Evolutionary conservation across 805 yeast genomes (phyloP).

Genomic region (Komagataella pseudopastoris): DNA sequence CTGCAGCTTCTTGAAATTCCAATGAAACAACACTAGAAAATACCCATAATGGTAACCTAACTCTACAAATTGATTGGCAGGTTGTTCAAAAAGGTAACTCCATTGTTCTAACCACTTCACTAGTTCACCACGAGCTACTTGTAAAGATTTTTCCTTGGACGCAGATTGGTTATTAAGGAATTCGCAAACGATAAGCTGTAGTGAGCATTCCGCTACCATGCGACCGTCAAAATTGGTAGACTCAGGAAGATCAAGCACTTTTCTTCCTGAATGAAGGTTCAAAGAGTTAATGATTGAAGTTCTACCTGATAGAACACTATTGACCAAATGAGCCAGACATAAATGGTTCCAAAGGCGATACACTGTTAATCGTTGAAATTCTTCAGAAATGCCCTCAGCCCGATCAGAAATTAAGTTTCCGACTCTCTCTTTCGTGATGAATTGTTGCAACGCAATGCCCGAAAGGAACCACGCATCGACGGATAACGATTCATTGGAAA

Average conservation of each 20-base stretch:
- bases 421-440: slow-evolving; percentile 35
- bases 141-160: slow-evolving; percentile 13
- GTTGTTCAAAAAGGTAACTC: slow-evolving; percentile 56
- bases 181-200: slow-evolving; percentile 44
- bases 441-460: slow-evolving; percentile 51
- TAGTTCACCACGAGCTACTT: slow-evolving; percentile 32
- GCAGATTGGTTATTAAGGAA: slow-evolving; percentile 28
- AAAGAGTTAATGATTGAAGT: slow-evolving; percentile 45
- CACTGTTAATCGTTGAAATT: slow-evolving; percentile 37
- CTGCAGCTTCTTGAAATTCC: slow-evolving; percentile 10
- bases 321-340: slow-evolving; percentile 51
- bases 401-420: slow-evolving; percentile 20
- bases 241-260: slow-evolving; percentile 37
- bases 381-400: slow-evolving; percentile 18
- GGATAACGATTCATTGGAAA: slow-evolving; percentile 36
- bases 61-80: slow-evolving; percentile 63
- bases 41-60: slow-evolving; percentile 53
- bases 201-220: slow-evolving; percentile 62
- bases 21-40: slow-evolving; percentile 33
- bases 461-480: slow-evolving; percentile 65
- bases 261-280: slow-evolving; percentile 37
- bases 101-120: slow-evolving; percentile 53
- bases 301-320: slow-evolving; percentile 54
- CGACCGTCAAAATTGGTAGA: slow-evolving; percentile 76
- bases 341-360: slow-evolving; percentile 64